These are phyloP conservation scores for Magnolia changhungtana DNA, from an alignment of 164 flowering plant genomes.

Conservation along the genomic window DNA sequence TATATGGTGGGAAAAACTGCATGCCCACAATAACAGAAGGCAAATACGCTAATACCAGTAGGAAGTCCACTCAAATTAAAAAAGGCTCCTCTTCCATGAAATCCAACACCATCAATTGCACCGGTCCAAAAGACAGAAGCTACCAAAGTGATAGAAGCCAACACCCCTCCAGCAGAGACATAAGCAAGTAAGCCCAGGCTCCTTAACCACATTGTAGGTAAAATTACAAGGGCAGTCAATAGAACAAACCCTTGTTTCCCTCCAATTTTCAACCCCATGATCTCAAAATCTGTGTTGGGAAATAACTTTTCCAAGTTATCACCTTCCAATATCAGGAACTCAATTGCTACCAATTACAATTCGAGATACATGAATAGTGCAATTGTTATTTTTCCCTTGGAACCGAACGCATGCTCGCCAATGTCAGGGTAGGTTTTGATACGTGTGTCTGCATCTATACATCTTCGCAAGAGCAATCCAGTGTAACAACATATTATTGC, in stretches of 20 bases:
- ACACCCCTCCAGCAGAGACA: constrained; percentile 68
- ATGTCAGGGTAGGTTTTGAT: constrained; percentile 60
- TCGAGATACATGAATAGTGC: constrained; percentile 53
- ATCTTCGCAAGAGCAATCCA: constrained; percentile 45
- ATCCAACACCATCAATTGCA: constrained; percentile 60
- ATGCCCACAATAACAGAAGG: constrained; percentile 81
- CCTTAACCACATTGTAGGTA: constrained; percentile 63
- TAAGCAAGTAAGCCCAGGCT: constrained; percentile 48
- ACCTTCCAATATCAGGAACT: constrained; percentile 75
- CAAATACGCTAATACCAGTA: constrained; percentile 57
- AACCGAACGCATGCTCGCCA: constrained; percentile 69
- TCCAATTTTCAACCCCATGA: constrained; percentile 8
- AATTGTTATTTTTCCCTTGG: constrained; percentile 42
- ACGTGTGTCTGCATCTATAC: constrained; percentile 41
- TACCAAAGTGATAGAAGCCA: constrained; percentile 53
- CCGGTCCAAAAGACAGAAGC: constrained; percentile 52
- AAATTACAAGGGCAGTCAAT: constrained; percentile 49
- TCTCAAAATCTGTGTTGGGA: constrained; percentile 28
- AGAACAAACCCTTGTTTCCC: constrained; percentile 36
- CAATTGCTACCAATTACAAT: constrained; percentile 61
- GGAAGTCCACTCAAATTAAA: constrained; percentile 61
- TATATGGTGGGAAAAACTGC: constrained; percentile 81
- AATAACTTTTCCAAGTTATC: constrained; percentile 65
- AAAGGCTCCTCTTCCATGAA: constrained; percentile 41
- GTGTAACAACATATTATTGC: constrained; percentile 54